Conservation (phyloP, 225 moss, liverwort and hornwort species). For the Lunularia cruciata region DNA sequence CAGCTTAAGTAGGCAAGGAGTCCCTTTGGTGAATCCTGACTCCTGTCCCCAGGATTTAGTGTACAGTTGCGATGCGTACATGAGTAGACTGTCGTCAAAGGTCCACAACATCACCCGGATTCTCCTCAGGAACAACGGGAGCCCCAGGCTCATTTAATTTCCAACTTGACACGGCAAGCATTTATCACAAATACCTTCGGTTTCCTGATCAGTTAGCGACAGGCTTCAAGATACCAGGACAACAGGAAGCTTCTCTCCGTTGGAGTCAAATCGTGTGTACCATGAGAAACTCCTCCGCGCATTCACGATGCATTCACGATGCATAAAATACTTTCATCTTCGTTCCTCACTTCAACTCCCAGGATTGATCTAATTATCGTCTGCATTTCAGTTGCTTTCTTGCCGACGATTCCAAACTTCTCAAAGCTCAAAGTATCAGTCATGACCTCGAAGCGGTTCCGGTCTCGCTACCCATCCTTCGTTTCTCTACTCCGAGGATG, state of each 20-base stretch:
- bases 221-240: background rate
- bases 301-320: constrained; percentile 12
- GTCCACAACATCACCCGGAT: background rate
- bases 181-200: constrained; percentile 16
- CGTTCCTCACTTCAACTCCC: background rate
- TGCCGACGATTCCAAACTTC: background rate
- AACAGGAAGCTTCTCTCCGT: background rate
- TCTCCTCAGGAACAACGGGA: background rate
- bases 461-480: background rate
- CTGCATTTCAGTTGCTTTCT: background rate
- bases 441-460: background rate
- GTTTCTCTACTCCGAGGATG: constrained; percentile 4
- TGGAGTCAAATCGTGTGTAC: background rate
- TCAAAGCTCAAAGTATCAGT: background rate
- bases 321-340: constrained; percentile 9
- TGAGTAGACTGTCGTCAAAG: constrained; percentile 7
- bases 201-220: constrained; percentile 3
- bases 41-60: background rate
- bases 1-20: background rate
- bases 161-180: background rate
- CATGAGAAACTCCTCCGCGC: background rate
- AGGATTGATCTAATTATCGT: background rate
- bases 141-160: background rate
- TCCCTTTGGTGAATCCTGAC: background rate
- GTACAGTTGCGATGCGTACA: background rate